Conservation (phyloP, 805 yeast species). For the Torulaspora indica region DNA sequence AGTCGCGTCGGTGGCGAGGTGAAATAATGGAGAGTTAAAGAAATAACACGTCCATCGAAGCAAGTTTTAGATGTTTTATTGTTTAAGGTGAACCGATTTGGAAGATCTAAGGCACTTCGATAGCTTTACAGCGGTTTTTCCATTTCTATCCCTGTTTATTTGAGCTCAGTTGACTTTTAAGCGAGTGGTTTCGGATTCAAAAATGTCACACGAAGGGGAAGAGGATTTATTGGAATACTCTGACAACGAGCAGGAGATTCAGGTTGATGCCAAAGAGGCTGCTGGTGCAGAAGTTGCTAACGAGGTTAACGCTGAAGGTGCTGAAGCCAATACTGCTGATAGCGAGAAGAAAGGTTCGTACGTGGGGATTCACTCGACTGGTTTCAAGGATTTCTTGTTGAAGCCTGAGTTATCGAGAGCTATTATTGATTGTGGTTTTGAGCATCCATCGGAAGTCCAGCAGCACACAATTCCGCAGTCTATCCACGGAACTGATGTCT, state of each 20-base stretch:
- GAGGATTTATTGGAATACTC: slow-evolving; percentile 99
- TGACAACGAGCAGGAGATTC: slow-evolving; percentile 93
- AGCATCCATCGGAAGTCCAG: slow-evolving; percentile 99
- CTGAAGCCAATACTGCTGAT: slow-evolving; percentile 45
- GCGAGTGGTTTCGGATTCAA: not conserved
- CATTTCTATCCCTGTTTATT: not conserved
- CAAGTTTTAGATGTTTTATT: not conserved
- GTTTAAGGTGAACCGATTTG: not conserved
- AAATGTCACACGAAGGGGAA: slow-evolving; percentile 94
- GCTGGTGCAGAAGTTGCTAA: slow-evolving; percentile 25
- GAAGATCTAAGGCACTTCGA: not conserved
- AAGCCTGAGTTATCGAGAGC: slow-evolving; percentile 97
- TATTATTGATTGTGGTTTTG: slow-evolving; percentile 98
- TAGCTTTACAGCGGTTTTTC: slow-evolving; percentile 1
- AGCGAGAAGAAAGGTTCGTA: slow-evolving; percentile 92
- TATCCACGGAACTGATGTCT: slow-evolving; percentile 93
- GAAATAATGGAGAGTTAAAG: slow-evolving; percentile 1
- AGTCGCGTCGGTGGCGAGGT: slow-evolving; percentile 9
- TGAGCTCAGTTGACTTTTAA: slow-evolving; percentile 1
- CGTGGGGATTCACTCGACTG: slow-evolving; percentile 97
- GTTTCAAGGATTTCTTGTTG: slow-evolving; percentile 93
- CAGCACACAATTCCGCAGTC: slow-evolving; percentile 98
- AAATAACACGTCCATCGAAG: slow-evolving; percentile 10
- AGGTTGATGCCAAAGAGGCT: slow-evolving; percentile 49
- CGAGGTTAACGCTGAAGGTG: slow-evolving; percentile 25